These are phyloP conservation scores for Penicillium canescens DNA, from an alignment of 495 filamentous ascomycete genomes.

Conservation along the genomic window DNA sequence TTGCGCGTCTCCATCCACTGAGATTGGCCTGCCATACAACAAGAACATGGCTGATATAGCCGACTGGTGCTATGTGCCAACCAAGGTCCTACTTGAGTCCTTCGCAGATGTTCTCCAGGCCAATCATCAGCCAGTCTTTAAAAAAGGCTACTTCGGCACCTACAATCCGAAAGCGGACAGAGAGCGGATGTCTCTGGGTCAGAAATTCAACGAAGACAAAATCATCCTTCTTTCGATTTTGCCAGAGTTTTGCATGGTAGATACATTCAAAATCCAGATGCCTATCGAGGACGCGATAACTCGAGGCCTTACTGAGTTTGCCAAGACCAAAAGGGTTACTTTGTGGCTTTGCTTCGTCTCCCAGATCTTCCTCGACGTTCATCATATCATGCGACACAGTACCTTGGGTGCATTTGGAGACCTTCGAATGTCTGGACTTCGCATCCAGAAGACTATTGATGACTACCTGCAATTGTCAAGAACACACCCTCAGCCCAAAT, in stretches of 20 bases:
- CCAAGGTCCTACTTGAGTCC: conserved; percentile 21
- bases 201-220: conserved; percentile 36
- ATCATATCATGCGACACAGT: conserved; percentile 31
- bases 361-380: conserved; percentile 34
- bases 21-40: conserved; percentile 34
- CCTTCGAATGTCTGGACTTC: conserved; percentile 30
- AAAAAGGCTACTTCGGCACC: conserved; percentile 28
- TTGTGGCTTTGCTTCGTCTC: conserved; percentile 33
- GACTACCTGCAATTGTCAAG: conserved; percentile 24
- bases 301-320: conserved; percentile 26
- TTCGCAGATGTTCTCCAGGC: conserved; percentile 27
- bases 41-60: conserved; percentile 29
- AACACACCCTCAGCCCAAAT: conserved; percentile 23
- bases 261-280: conserved; percentile 22
- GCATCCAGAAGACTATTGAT: conserved; percentile 29
- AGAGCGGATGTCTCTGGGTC: conserved; percentile 25
- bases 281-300: conserved; percentile 30
- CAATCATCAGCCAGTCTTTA: conserved; percentile 28
- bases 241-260: conserved; percentile 31
- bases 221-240: conserved; percentile 30
- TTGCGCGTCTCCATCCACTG: conserved; percentile 18
- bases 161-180: conserved; percentile 32
- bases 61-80: conserved; percentile 30
- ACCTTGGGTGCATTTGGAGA: conserved; percentile 26
- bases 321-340: conserved; percentile 24